Evolutionary conservation across 78 protist species (phyloP).

Genomic region (Dictyostelium citrinum): DNA sequence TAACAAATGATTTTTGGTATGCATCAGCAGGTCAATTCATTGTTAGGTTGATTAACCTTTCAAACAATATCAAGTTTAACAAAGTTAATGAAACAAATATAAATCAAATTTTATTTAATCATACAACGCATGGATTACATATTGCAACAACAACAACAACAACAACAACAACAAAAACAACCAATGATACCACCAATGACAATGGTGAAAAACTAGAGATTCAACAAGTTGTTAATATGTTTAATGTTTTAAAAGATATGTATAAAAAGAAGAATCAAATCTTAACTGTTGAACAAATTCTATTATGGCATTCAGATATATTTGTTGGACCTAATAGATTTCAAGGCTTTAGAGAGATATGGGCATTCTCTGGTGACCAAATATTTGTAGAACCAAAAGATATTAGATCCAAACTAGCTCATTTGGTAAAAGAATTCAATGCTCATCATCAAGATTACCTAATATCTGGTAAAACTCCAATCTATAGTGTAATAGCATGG

Average conservation of each 20-base stretch:
- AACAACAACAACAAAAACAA: not conserved
- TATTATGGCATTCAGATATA: not conserved
- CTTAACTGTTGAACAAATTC: not conserved
- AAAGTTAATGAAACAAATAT: not conserved
- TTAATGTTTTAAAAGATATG: not conserved
- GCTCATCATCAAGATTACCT: not conserved
- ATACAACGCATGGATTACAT: not conserved
- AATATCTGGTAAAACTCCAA: not conserved
- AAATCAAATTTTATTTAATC: not conserved
- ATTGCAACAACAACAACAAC: not conserved
- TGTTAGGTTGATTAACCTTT: not conserved
- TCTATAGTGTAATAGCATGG: not conserved
- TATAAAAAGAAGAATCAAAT: not conserved
- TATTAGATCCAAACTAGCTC: not conserved
- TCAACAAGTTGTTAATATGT: not conserved
- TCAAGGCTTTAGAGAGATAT: not conserved
- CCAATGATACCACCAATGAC: not conserved
- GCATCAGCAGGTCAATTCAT: not conserved
- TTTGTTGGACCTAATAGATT: not conserved
- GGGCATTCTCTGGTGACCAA: not conserved
- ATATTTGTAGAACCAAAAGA: not conserved
- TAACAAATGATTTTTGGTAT: not conserved
- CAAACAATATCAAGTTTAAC: not conserved
- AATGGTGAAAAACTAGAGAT: not conserved
- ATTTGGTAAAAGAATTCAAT: not conserved